Conservation (phyloP, 176 grass and related monocot species). For the Bolboschoenus planiculmis region DNA sequence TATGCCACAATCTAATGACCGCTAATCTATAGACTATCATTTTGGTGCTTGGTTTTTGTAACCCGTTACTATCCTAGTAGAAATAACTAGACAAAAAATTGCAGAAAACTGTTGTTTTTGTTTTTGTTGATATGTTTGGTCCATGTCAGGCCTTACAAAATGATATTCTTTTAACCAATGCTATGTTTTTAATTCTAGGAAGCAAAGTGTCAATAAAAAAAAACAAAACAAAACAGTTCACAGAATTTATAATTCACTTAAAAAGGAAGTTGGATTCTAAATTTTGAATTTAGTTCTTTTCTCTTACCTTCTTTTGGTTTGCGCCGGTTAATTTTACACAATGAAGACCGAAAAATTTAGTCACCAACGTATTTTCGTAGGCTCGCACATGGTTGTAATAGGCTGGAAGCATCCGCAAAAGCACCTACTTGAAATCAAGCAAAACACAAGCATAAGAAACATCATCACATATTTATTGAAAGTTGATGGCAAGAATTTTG, state of each 20-base stretch:
- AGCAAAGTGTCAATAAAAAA: background rate
- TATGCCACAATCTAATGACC: background rate
- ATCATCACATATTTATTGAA: background rate
- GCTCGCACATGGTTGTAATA: slow-evolving; percentile 77
- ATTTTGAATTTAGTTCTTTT: slow-evolving; percentile 3
- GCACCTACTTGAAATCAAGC: slow-evolving; percentile 43
- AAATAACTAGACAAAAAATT: background rate
- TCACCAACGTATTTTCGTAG: slow-evolving; percentile 72
- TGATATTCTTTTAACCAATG: background rate
- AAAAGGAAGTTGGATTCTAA: background rate
- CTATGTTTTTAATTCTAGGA: background rate
- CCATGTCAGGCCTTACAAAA: background rate
- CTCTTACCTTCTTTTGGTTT: slow-evolving; percentile 78
- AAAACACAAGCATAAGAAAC: slow-evolving; percentile 1
- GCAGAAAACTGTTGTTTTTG: background rate
- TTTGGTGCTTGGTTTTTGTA: background rate
- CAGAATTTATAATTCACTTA: background rate
- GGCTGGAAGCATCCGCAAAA: slow-evolving; percentile 85
- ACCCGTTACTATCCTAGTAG: background rate
- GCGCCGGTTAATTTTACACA: slow-evolving; percentile 71
- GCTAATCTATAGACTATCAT: background rate
- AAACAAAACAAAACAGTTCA: background rate
- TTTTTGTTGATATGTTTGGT: background rate
- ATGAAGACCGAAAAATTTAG: slow-evolving; percentile 87
- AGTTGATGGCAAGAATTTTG: background rate